These are phyloP conservation scores for Raddia guianensis DNA, from an alignment of 176 grass and related monocot genomes.

Conservation along the genomic window DNA sequence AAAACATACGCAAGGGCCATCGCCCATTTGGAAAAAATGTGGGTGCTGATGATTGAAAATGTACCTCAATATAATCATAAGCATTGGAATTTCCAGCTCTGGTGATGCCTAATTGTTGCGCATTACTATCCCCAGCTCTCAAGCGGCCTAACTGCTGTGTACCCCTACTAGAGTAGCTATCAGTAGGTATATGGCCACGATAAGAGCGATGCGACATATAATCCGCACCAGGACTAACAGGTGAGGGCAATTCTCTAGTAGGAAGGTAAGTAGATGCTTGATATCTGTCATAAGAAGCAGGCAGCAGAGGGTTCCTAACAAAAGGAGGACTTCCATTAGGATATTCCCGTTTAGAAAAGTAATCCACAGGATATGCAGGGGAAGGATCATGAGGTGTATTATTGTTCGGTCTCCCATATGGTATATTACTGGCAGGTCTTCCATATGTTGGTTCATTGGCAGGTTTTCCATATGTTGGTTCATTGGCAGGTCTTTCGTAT, in stretches of 20 bases:
- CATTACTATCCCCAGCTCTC: slow-evolving; percentile 42
- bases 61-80: slow-evolving; percentile 73
- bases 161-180: slow-evolving; percentile 53
- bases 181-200: slow-evolving; percentile 50
- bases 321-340: slow-evolving; percentile 44
- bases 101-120: slow-evolving; percentile 51
- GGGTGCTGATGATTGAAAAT: slow-evolving; percentile 41
- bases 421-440: slow-evolving; percentile 20
- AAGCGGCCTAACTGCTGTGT: slow-evolving; percentile 37
- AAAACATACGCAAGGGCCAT: slow-evolving; percentile 16
- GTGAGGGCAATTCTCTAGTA: slow-evolving; percentile 44
- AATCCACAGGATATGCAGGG: slow-evolving; percentile 43
- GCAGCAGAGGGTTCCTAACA: slow-evolving; percentile 40
- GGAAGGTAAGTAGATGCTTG: slow-evolving; percentile 44
- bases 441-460: slow-evolving; percentile 26
- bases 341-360: slow-evolving; percentile 51
- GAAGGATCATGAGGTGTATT: slow-evolving; percentile 40
- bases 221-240: slow-evolving; percentile 48
- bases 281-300: slow-evolving; percentile 49
- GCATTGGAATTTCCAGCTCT: slow-evolving; percentile 60
- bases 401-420: slow-evolving; percentile 50
- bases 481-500: slow-evolving; percentile 22
- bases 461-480: slow-evolving; percentile 28
- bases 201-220: slow-evolving; percentile 43
- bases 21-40: slow-evolving; percentile 20